phyloP scores from a whole-genome alignment of 371 early-diverging fungal genomes.

The Rhizopus arrhizus region DNA sequence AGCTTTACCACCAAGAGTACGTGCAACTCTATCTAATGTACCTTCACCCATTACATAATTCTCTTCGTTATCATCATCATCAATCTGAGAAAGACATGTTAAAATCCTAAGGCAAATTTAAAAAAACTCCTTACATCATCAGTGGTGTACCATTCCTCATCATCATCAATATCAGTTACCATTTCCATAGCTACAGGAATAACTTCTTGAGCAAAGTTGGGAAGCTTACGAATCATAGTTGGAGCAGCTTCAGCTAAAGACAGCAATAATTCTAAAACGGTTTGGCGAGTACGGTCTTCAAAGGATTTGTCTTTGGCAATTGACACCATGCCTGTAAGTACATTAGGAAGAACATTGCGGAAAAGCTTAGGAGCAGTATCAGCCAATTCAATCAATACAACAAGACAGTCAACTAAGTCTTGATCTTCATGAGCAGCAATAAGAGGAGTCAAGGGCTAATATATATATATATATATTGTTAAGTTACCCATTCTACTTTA shows the following conservation, averaged over 20 bases:
- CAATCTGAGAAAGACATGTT: slow-evolving; percentile 49
- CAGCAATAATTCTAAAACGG: slow-evolving; percentile 86
- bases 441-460: slow-evolving; percentile 63
- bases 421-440: slow-evolving; percentile 70
- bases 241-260: slow-evolving; percentile 88
- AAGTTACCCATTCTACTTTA: not conserved
- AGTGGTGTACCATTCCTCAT: slow-evolving; percentile 88
- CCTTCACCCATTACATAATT: slow-evolving; percentile 90
- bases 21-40: slow-evolving; percentile 92
- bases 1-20: slow-evolving; percentile 85
- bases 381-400: slow-evolving; percentile 87
- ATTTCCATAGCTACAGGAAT: slow-evolving; percentile 89
- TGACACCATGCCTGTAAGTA: slow-evolving; percentile 73
- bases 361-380: slow-evolving; percentile 80
- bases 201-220: slow-evolving; percentile 71
- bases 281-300: slow-evolving; percentile 80
- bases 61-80: slow-evolving; percentile 88
- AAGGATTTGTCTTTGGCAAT: slow-evolving; percentile 79
- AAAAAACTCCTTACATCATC: slow-evolving; percentile 62
- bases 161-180: slow-evolving; percentile 90
- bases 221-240: slow-evolving; percentile 80
- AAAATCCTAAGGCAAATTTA: not conserved
- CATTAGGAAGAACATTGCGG: slow-evolving; percentile 70
- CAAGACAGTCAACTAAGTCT: slow-evolving; percentile 73
- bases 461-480: slow-evolving; percentile 6